Percentiles rank a stretch among this genome's conserved stretches.
phyloP scores from a whole-genome alignment of 73 alveolate species.

The Uronychia binucleata region DNA sequence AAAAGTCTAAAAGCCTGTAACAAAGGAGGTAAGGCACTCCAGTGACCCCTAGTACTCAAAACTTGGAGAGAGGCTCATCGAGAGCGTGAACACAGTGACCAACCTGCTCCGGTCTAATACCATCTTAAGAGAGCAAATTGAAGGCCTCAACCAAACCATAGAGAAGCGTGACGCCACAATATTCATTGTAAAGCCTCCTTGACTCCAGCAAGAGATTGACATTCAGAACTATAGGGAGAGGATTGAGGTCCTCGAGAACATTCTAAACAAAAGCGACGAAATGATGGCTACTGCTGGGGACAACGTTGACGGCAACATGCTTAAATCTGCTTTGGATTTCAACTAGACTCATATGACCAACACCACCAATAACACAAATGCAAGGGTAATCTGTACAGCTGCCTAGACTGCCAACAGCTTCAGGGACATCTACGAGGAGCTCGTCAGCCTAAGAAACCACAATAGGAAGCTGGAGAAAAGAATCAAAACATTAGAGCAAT shows the following conservation, averaged over 20 bases:
- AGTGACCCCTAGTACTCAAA: constrained; percentile 33
- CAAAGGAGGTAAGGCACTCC: no score
- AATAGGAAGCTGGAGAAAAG: constrained; percentile 52
- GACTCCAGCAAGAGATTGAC: constrained; percentile 21
- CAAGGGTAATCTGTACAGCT: no score
- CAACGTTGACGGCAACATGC: no score
- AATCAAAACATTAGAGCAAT: constrained; percentile 46
- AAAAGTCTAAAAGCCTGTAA: constrained; percentile 8
- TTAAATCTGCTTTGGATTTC: no score
- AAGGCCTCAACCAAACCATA: constrained; percentile 1
- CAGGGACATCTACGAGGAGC: constrained; percentile 52
- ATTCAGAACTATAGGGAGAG: constrained; percentile 29
- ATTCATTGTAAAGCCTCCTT: constrained; percentile 6
- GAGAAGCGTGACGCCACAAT: constrained; percentile 25
- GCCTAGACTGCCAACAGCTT: no score
- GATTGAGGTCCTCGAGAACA: constrained; percentile 31
- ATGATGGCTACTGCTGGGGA: no score
- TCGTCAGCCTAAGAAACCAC: constrained; percentile 29
- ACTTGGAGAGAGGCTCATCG: constrained; percentile 36
- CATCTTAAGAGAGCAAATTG: constrained; percentile 40
- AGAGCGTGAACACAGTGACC: constrained; percentile 35
- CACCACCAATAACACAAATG: no score
- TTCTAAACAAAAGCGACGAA: no score
- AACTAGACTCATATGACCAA: no score
- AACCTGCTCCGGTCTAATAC: constrained; percentile 29